These are phyloP conservation scores for Soucietia sequanensis DNA, from an alignment of 805 yeast species.

Conservation along the genomic window DNA sequence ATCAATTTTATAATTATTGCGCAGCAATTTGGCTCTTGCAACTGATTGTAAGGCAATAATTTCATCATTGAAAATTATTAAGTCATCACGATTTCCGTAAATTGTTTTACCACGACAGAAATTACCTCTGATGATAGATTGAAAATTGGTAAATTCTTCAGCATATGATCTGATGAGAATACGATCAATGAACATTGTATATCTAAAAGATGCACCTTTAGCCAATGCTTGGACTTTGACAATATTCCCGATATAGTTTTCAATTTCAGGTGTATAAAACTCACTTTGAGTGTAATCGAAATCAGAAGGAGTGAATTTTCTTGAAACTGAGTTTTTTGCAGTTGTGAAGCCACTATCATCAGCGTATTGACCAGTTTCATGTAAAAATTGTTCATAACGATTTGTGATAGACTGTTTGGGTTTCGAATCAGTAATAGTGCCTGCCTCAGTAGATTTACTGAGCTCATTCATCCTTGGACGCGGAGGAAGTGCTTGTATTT, in stretches of 20 bases:
- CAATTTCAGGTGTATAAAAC: slow-evolving; percentile 17
- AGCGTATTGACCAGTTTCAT: slow-evolving; percentile 1
- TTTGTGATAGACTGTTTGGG: background rate
- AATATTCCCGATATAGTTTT: slow-evolving; percentile 26
- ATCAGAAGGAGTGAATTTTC: too few relatives aligned
- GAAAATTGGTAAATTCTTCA: slow-evolving; percentile 48
- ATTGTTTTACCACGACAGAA: slow-evolving; percentile 28
- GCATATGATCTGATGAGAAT: slow-evolving; percentile 60
- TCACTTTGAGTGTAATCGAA: slow-evolving; percentile 2
- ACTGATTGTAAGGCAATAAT: slow-evolving; percentile 41
- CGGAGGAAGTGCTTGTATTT: background rate
- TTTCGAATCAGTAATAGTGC: background rate
- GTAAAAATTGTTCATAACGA: slow-evolving; percentile 1
- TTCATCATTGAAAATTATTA: slow-evolving; percentile 26
- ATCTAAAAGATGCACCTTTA: slow-evolving; percentile 68
- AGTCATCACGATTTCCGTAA: slow-evolving; percentile 34
- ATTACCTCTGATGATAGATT: slow-evolving; percentile 53
- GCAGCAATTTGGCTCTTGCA: slow-evolving; percentile 25
- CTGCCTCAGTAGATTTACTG: background rate
- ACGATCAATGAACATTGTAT: slow-evolving; percentile 57
- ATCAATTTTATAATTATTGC: slow-evolving; percentile 6
- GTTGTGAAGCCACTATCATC: background rate
- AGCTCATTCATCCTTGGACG: too few relatives aligned
- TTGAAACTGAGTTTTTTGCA: background rate
- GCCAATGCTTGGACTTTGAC: slow-evolving; percentile 64